phyloP scores from a whole-genome alignment of 176 grass and related monocot species.

The Avena atlantica region DNA sequence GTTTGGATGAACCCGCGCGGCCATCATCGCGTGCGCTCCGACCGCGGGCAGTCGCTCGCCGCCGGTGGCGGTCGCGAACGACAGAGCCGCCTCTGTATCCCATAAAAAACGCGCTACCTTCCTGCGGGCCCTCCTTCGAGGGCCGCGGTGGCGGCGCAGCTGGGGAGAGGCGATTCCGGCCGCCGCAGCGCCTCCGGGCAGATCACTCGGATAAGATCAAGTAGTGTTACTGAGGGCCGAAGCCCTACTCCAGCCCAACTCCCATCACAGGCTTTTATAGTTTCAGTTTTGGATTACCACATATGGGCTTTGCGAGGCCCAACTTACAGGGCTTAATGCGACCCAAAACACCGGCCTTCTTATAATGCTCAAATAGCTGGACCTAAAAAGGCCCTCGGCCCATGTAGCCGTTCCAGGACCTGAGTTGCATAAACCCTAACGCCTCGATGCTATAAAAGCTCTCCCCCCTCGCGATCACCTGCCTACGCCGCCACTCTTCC shows the following conservation, averaged over 20 bases:
- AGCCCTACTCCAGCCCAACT: not conserved
- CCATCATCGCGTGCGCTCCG: constrained; percentile 49
- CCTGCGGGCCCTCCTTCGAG: not conserved
- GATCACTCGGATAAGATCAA: constrained; percentile 55
- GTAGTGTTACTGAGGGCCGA: constrained; percentile 41
- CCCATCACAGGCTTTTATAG: constrained; percentile 6
- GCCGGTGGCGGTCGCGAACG: not conserved
- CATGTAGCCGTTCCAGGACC: not conserved
- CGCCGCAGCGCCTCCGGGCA: constrained; percentile 27
- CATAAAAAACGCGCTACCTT: not conserved
- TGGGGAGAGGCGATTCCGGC: constrained; percentile 31
- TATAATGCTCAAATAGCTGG: not conserved
- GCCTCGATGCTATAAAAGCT: not conserved
- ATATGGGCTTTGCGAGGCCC: not conserved
- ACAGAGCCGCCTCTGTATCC: not conserved
- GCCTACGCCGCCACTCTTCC: constrained; percentile 1
- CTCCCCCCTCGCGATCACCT: not conserved
- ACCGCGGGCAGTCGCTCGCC: constrained; percentile 45
- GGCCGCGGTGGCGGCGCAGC: not conserved
- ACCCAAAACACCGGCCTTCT: no score
- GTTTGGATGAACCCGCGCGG: constrained; percentile 9
- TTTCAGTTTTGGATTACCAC: not conserved
- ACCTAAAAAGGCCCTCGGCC: not conserved
- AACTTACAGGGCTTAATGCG: no score
- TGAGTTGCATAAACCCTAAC: constrained; percentile 48